These are phyloP conservation scores for Mortierella sp. DNA, from an alignment of 371 early-diverging fungal species.

Conservation along the genomic window DNA sequence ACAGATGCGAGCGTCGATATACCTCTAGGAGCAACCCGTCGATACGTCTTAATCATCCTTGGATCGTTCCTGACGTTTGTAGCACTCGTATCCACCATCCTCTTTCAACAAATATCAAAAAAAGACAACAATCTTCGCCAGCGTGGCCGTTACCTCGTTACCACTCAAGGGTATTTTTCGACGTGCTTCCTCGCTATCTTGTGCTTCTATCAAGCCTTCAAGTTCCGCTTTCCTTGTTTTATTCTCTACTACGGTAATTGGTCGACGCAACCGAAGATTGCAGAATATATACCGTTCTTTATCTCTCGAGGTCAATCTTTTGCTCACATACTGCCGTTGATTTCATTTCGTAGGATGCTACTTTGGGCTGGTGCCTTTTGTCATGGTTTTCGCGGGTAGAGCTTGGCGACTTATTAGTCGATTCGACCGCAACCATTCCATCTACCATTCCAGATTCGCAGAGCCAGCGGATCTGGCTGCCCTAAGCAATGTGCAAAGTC, in stretches of 20 bases:
- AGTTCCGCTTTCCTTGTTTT: slow-evolving; percentile 29
- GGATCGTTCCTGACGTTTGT: slow-evolving; percentile 9
- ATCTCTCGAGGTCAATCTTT: too few relatives aligned
- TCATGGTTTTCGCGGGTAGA: slow-evolving; percentile 34
- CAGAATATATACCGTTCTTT: too few relatives aligned
- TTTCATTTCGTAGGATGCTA: slow-evolving; percentile 8
- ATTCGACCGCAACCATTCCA: slow-evolving; percentile 38
- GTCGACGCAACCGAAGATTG: too few relatives aligned
- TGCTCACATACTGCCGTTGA: background rate
- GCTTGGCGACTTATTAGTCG: slow-evolving; percentile 48
- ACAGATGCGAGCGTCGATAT: slow-evolving; percentile 5
- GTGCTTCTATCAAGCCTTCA: slow-evolving; percentile 22
- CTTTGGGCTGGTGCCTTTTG: slow-evolving; percentile 29
- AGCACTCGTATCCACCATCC: slow-evolving; percentile 24
- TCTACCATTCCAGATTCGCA: slow-evolving; percentile 39
- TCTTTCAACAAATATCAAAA: slow-evolving; percentile 44
- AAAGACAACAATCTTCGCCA: slow-evolving; percentile 50
- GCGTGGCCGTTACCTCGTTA: slow-evolving; percentile 48
- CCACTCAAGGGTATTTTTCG: slow-evolving; percentile 29
- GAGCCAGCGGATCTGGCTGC: slow-evolving; percentile 35
- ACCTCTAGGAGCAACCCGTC: slow-evolving; percentile 28
- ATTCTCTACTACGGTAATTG: slow-evolving; percentile 35
- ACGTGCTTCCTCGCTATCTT: slow-evolving; percentile 19
- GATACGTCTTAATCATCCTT: slow-evolving; percentile 24
- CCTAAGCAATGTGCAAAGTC: background rate